Percentiles rank a stretch among this genome's conserved stretches.
phyloP scores from a whole-genome alignment of 192 early-diverging fungal species.

The Glomus cerebriforme region DNA sequence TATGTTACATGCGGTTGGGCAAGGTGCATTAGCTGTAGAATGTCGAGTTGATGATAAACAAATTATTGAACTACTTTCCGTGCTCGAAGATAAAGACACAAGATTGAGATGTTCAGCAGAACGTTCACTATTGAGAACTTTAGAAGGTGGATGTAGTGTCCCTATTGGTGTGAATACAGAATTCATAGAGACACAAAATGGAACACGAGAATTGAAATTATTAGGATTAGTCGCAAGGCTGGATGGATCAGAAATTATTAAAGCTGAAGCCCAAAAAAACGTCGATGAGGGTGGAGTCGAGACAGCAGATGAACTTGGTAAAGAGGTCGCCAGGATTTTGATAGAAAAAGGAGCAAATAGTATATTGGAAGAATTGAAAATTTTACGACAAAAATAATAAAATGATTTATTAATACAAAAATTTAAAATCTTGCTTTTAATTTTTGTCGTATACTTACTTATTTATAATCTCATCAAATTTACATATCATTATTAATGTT shows the following conservation, averaged over 20 bases:
- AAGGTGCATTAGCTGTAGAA: slow-evolving; percentile 90
- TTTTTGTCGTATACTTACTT: too few relatives aligned
- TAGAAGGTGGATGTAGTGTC: slow-evolving; percentile 96
- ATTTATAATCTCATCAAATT: too few relatives aligned
- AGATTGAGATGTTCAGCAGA: slow-evolving; percentile 76
- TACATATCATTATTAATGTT: too few relatives aligned
- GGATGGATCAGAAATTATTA: slow-evolving; percentile 70
- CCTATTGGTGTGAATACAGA: slow-evolving; percentile 83
- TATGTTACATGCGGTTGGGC: slow-evolving; percentile 88
- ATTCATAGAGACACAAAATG: slow-evolving; percentile 42
- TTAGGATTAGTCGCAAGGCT: slow-evolving; percentile 72
- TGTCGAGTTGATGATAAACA: slow-evolving; percentile 66
- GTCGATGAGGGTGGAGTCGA: slow-evolving; percentile 38
- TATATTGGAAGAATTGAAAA: slow-evolving; percentile 34
- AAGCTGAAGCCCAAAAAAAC: slow-evolving; percentile 46
- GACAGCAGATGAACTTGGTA: slow-evolving; percentile 44
- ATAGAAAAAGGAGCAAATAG: slow-evolving; percentile 44
- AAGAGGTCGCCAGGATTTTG: slow-evolving; percentile 43
- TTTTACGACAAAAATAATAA: neutral
- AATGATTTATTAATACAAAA: neutral
- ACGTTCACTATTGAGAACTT: slow-evolving; percentile 79
- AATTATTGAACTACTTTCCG: slow-evolving; percentile 51
- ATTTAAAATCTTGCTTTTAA: neutral
- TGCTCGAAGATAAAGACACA: slow-evolving; percentile 68
- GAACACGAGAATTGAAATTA: slow-evolving; percentile 49